Evolutionary conservation across 73 alveolate genomes (phyloP).

Genomic region (Paramecium primaurelia): DNA sequence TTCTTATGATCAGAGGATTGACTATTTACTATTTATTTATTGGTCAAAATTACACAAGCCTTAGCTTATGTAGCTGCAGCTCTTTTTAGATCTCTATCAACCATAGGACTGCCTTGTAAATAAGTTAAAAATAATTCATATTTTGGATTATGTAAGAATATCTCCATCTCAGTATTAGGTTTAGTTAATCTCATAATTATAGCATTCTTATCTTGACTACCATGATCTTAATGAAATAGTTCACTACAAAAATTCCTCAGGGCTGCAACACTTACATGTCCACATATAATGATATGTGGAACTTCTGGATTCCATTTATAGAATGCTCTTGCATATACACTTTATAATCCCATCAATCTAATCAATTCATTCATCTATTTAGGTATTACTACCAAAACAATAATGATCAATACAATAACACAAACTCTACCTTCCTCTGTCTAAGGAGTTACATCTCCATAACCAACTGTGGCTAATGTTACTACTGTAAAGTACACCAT

Average conservation of each 20-base stretch:
- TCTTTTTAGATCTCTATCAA: slow-evolving; percentile 78
- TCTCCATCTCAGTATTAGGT: slow-evolving; percentile 93
- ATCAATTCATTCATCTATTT: slow-evolving; percentile 87
- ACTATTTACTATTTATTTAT: slow-evolving; percentile 88
- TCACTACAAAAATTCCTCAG: slow-evolving; percentile 88
- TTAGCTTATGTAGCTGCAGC: slow-evolving; percentile 85
- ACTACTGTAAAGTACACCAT: slow-evolving; percentile 87
- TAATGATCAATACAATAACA: slow-evolving; percentile 77
- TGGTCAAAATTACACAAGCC: slow-evolving; percentile 87
- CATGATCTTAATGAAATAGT: slow-evolving; percentile 96
- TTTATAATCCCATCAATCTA: slow-evolving; percentile 85
- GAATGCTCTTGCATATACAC: slow-evolving; percentile 86
- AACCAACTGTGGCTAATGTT: slow-evolving; percentile 94
- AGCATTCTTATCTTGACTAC: slow-evolving; percentile 89
- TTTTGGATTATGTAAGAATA: slow-evolving; percentile 86
- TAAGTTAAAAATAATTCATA: slow-evolving; percentile 81
- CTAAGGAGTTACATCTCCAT: slow-evolving; percentile 92
- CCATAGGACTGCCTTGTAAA: slow-evolving; percentile 81
- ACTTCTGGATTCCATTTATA: slow-evolving; percentile 91
- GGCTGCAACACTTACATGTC: slow-evolving; percentile 85
- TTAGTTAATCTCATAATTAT: slow-evolving; percentile 81
- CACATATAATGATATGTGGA: slow-evolving; percentile 93
- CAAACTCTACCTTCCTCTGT: slow-evolving; percentile 88
- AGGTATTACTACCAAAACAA: slow-evolving; percentile 87
- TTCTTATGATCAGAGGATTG: slow-evolving; percentile 91